Evolutionary conservation across 2,329 filamentous ascomycete genomes (phyloP), one percentile per base, ranked within the genome.

Genomic region (Trichoderma pleuroti): DNA sequence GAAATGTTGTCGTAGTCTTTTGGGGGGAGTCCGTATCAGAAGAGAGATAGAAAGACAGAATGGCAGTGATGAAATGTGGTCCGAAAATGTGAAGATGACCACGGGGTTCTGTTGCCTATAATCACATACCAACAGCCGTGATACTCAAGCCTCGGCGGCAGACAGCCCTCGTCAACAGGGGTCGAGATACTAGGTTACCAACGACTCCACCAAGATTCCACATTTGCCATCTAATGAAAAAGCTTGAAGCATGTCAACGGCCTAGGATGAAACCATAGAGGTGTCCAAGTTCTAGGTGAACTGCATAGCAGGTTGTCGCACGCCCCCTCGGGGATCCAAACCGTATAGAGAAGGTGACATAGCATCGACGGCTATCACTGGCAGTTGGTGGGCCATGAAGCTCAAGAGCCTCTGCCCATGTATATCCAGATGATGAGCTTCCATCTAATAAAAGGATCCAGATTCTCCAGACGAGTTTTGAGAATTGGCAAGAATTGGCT

Each of bases 261-360:
- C 18, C 12, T 26, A 5, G 18, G n/a, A 24, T 46, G 34, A 24
- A 39, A 34, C 32, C 18, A 26, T 21, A 68, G 39, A 36, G 28
- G 66, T 39, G 28, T 69, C 57, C 62, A 21, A 54, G 30, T 9
- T 56, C 21, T 24, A 54, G 42, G 57, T 62, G 56, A 26, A 21
- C 28, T 12, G 65, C 49, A 28, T 34, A 49, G 32, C 42, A 30
- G 8, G 8, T 36, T 26, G 26, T 16, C 14, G 21, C 54, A 46
- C 54, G 34, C 56, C 54, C 54, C 46, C n/a, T 36, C 60, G 68
- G 67, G 24, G 61, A 21, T 61, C 57, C 42, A 52, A 36, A 32
- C 68, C 68, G 52, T 18, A 66, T 70, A n/a, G 60, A 71, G 57
- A 63, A 71, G 70, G 65, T 68, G 28, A 28, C 42, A 68, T 62